phyloP scores from a whole-genome alignment of 108 stramenopile genomes.

The Discostella stelligeroides region DNA sequence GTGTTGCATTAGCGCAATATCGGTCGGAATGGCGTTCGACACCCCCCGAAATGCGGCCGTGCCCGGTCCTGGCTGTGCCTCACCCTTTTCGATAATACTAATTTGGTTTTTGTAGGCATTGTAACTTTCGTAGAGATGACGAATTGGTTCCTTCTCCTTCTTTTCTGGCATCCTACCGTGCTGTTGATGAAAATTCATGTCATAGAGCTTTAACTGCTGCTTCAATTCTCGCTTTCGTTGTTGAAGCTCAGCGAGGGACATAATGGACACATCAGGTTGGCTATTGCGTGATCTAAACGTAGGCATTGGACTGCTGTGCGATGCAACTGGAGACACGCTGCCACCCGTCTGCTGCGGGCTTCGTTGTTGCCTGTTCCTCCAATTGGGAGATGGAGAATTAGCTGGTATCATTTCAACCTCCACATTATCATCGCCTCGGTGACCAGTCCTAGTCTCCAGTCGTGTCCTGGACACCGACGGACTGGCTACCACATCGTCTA shows the following conservation, averaged over 20 bases:
- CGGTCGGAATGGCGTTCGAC: slow-evolving; percentile 23
- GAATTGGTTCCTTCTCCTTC: slow-evolving; percentile 97
- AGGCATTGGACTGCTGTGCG: slow-evolving; percentile 7
- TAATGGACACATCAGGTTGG: slow-evolving; percentile 44
- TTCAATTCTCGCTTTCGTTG: slow-evolving; percentile 83
- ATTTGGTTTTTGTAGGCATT: slow-evolving; percentile 89
- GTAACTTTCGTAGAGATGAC: slow-evolving; percentile 94
- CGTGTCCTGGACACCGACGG: slow-evolving; percentile 31
- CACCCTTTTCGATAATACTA: slow-evolving; percentile 66
- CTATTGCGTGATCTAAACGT: slow-evolving; percentile 12
- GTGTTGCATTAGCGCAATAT: slow-evolving; percentile 30
- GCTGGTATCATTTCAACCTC: slow-evolving; percentile 32
- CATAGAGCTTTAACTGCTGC: slow-evolving; percentile 89
- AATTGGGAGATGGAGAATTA: slow-evolving; percentile 30
- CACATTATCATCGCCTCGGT: slow-evolving; percentile 39
- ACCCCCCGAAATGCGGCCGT: slow-evolving; percentile 50
- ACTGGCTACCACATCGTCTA: slow-evolving; percentile 19
- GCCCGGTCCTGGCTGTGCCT: slow-evolving; percentile 47
- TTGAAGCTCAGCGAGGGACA: slow-evolving; percentile 75
- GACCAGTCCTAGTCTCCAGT: slow-evolving; percentile 35
- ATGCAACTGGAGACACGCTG: slow-evolving; percentile 16
- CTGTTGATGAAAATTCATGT: slow-evolving; percentile 81
- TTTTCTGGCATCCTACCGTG: slow-evolving; percentile 94
- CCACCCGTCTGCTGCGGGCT: slow-evolving; percentile 24
- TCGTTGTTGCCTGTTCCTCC: slow-evolving; percentile 42